phyloP scores from a whole-genome alignment of 2,329 filamentous ascomycete genomes.

The Sarocladium brachiariae region DNA sequence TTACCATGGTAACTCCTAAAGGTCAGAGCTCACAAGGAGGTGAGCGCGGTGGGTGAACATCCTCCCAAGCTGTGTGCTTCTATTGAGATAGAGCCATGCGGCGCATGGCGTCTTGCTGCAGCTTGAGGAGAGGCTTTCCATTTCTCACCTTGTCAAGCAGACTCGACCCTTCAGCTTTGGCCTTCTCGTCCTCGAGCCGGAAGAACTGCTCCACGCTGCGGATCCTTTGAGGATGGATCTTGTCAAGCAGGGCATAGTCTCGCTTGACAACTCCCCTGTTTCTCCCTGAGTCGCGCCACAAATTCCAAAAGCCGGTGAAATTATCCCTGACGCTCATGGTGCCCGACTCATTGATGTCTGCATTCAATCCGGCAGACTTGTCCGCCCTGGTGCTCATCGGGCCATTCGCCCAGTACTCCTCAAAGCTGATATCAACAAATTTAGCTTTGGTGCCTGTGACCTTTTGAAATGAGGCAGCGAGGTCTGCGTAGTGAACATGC shows the following conservation, averaged over 20 bases:
- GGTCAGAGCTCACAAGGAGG: too few relatives aligned
- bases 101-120: background rate
- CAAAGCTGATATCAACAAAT: background rate
- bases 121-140: background rate
- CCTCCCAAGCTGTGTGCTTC: too few relatives aligned
- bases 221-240: conserved; percentile 43
- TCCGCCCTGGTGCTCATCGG: conserved; percentile 10
- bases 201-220: conserved; percentile 44
- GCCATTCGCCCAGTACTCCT: background rate
- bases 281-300: conserved; percentile 34
- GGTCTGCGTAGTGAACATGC: conserved; percentile 15
- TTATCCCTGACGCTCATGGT: conserved; percentile 36
- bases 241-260: conserved; percentile 42
- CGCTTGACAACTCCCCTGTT: conserved; percentile 35
- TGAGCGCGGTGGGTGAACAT: too few relatives aligned
- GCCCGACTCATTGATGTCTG: conserved; percentile 21
- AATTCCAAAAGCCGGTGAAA: conserved; percentile 44
- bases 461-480: conserved; percentile 10
- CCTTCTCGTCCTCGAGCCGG: conserved; percentile 27
- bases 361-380: conserved; percentile 29
- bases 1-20: too few relatives aligned
- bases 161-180: background rate
- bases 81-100: background rate
- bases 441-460: conserved; percentile 10
- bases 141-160: background rate